Conservation (phyloP, 768 basidiomycete species). For the Russula sp. region DNA sequence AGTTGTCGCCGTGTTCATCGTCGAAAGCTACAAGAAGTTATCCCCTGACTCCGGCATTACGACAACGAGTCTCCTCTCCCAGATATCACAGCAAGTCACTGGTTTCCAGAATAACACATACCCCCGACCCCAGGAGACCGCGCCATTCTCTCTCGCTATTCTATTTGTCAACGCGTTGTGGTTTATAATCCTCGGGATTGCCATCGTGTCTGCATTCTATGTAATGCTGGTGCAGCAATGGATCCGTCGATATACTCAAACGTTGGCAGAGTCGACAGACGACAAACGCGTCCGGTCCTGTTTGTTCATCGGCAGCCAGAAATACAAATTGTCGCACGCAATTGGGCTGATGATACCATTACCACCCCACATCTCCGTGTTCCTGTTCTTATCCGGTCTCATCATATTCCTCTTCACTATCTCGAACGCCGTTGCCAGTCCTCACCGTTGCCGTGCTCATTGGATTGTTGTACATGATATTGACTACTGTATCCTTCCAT, state of each 20-base stretch:
- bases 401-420: constrained; percentile 22
- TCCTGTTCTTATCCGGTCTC: constrained; percentile 26
- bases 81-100: constrained; percentile 24
- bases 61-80: not conserved
- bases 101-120: constrained; percentile 7
- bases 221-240: constrained; percentile 25
- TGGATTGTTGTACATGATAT: constrained; percentile 6
- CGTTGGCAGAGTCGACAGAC: not conserved
- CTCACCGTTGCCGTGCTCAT: not conserved
- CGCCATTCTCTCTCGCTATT: not conserved
- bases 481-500: constrained; percentile 14
- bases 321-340: constrained; percentile 11
- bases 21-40: constrained; percentile 29
- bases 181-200: constrained; percentile 17
- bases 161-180: constrained; percentile 24
- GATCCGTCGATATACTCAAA: constrained; percentile 20
- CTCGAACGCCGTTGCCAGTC: constrained; percentile 6
- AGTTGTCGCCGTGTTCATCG: constrained; percentile 27
- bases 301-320: constrained; percentile 19
- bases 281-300: too few relatives aligned
- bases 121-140: not conserved
- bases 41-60: constrained; percentile 16
- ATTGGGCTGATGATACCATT: constrained; percentile 36
- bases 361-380: constrained; percentile 24
- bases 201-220: constrained; percentile 19